Evolutionary conservation across 202 grass and related monocot genomes (phyloP).

Genomic region (Panicum virgatum): DNA sequence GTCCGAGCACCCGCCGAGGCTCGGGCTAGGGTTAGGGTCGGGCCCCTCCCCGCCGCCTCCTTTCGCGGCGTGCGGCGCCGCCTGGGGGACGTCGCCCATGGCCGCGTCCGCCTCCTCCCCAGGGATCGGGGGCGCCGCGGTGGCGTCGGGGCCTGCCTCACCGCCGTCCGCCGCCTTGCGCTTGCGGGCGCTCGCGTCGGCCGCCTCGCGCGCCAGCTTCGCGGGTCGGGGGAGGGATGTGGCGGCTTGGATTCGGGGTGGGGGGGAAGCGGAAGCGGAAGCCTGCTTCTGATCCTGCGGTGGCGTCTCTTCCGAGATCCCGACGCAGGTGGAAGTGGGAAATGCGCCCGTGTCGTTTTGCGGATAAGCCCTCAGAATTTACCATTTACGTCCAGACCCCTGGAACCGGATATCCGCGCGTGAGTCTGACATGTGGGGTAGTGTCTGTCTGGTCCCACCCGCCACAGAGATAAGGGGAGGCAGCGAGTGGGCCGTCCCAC

Average conservation of each 20-base stretch:
- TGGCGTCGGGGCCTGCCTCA: background rate
- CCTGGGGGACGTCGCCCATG: conserved; percentile 37
- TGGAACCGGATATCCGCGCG: background rate
- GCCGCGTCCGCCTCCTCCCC: conserved; percentile 38
- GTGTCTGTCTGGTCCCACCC: rapidly evolving
- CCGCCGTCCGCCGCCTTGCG: conserved; percentile 76
- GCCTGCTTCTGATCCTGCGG: conserved; percentile 19
- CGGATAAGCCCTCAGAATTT: conserved; percentile 28
- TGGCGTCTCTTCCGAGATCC: conserved; percentile 43
- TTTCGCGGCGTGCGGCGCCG: background rate
- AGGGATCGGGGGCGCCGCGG: conserved; percentile 1
- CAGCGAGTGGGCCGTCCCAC: too few relatives aligned
- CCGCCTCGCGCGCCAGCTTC: conserved; percentile 92
- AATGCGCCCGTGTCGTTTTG: conserved; percentile 24
- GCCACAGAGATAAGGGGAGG: background rate
- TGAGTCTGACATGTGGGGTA: background rate
- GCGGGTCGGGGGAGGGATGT: conserved; percentile 17
- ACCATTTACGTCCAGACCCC: background rate
- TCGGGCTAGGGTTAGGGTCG: conserved; percentile 44
- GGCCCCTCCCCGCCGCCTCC: conserved; percentile 1
- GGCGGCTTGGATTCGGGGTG: conserved; percentile 46
- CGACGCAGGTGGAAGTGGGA: conserved; percentile 8
- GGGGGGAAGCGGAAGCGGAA: background rate
- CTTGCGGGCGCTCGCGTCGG: conserved; percentile 79
- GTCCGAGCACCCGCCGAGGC: conserved; percentile 31